phyloP scores from a whole-genome alignment of 768 basidiomycete species.

The Arthromyces matolae region DNA sequence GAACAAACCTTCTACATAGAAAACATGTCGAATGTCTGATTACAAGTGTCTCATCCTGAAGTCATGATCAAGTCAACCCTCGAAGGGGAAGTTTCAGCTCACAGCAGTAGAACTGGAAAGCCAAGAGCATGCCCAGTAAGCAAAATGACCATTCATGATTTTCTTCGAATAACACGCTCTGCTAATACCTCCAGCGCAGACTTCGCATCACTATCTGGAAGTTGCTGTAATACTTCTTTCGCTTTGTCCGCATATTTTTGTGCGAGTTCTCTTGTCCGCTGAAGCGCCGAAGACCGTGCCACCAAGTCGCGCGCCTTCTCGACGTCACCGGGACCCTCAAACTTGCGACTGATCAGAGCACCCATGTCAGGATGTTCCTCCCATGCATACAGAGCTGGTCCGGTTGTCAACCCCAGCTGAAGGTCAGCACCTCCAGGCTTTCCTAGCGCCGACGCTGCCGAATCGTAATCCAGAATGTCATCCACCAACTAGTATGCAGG shows the following conservation, averaged over 20 bases:
- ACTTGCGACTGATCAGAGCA: constrained; percentile 79
- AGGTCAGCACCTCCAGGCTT: constrained; percentile 91
- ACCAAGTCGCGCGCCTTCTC: constrained; percentile 76
- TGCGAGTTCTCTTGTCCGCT: constrained; percentile 78
- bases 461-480: constrained; percentile 91
- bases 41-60: too few species aligned
- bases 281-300: constrained; percentile 71
- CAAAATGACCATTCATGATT: constrained; percentile 31
- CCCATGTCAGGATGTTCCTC: constrained; percentile 91
- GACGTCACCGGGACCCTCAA: constrained; percentile 80
- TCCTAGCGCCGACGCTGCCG: constrained; percentile 69
- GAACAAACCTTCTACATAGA: too few species aligned
- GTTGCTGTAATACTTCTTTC: constrained; percentile 57
- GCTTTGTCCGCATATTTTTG: constrained; percentile 77
- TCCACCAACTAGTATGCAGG: constrained; percentile 72
- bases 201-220: constrained; percentile 86
- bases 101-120: too few species aligned
- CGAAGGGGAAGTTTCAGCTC: too few species aligned
- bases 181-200: constrained; percentile 70
- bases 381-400: constrained; percentile 92
- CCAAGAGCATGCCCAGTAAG: too few species aligned
- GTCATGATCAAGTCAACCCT: too few species aligned
- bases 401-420: constrained; percentile 83
- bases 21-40: too few species aligned
- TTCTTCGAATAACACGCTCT: constrained; percentile 64